Conservation (phyloP, 495 filamentous ascomycete genomes). For the Penicillium egyptiacum region DNA sequence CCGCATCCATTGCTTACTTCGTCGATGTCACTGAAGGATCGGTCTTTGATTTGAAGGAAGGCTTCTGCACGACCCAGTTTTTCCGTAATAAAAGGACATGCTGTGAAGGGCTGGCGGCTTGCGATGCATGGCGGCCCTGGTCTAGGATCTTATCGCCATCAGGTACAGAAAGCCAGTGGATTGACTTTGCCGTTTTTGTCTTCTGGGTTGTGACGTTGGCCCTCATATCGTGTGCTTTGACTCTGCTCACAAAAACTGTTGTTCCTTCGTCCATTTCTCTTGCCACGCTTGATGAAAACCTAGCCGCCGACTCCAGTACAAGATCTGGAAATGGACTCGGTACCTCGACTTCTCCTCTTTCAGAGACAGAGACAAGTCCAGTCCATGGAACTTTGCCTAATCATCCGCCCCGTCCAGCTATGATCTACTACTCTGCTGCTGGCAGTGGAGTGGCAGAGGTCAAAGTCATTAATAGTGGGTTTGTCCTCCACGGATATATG, state of each 20-base stretch:
- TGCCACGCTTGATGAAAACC: constrained; percentile 84
- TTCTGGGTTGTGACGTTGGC: constrained; percentile 68
- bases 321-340: constrained; percentile 32
- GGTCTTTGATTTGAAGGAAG: constrained; percentile 87
- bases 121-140: constrained; percentile 76
- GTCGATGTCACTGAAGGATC: constrained; percentile 83
- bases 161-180: constrained; percentile 55
- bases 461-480: constrained; percentile 94
- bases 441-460: constrained; percentile 97
- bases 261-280: constrained; percentile 85
- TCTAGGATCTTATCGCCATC: constrained; percentile 60
- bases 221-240: constrained; percentile 73
- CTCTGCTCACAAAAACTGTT: constrained; percentile 83
- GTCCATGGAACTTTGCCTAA: constrained; percentile 26
- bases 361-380: constrained; percentile 31
- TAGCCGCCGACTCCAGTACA: constrained; percentile 50
- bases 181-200: constrained; percentile 77
- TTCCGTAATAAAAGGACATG: constrained; percentile 73
- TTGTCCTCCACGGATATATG: constrained; percentile 94
- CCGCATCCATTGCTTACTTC: constrained; percentile 81
- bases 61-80: constrained; percentile 75
- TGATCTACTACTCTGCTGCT: constrained; percentile 93
- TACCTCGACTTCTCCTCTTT: constrained; percentile 37
- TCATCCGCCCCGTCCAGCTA: constrained; percentile 56
- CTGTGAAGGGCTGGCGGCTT: constrained; percentile 64